A percentile compares a stretch with the other conserved stretches of the same genome.
phyloP scores from a whole-genome alignment of 768 basidiomycete species.

The Naganishia vishniacii region DNA sequence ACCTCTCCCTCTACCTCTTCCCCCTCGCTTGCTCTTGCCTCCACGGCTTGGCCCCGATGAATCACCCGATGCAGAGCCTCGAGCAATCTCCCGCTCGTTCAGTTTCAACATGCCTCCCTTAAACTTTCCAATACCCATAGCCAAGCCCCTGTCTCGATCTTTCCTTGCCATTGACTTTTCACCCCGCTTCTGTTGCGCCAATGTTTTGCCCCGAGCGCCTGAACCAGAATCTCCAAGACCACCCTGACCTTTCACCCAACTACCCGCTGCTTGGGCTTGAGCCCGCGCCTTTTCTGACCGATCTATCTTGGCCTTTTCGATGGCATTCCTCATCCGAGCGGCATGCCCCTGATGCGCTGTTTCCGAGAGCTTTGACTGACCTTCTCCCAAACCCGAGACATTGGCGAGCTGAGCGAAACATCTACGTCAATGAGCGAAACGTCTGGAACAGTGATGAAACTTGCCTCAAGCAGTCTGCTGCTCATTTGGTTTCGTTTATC shows the following conservation, averaged over 20 bases:
- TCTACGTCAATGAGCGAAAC: neutral
- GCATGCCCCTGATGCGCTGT: slow-evolving; percentile 34
- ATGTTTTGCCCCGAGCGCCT: slow-evolving; percentile 24
- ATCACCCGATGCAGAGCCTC: slow-evolving; percentile 29
- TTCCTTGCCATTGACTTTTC: slow-evolving; percentile 34
- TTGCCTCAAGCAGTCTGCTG: slow-evolving; percentile 37
- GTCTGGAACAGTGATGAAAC: neutral
- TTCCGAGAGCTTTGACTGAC: slow-evolving; percentile 26
- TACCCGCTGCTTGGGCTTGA: slow-evolving; percentile 39
- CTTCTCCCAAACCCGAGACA: slow-evolving; percentile 41
- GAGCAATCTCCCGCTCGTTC: slow-evolving; percentile 43
- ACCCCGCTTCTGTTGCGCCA: slow-evolving; percentile 34
- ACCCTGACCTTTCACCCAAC: slow-evolving; percentile 36
- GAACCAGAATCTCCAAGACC: slow-evolving; percentile 32
- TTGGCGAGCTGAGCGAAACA: slow-evolving; percentile 22
- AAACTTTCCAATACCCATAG: slow-evolving; percentile 46
- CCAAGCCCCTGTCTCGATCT: slow-evolving; percentile 40
- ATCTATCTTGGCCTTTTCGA: slow-evolving; percentile 37
- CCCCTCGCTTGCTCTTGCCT: slow-evolving; percentile 1
- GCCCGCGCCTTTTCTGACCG: slow-evolving; percentile 31
- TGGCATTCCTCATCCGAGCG: slow-evolving; percentile 43
- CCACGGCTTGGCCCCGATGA: slow-evolving; percentile 6
- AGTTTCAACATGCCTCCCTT: slow-evolving; percentile 44
- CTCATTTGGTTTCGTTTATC: slow-evolving; percentile 43
- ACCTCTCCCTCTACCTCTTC: slow-evolving; percentile 5